Percentiles rank a stretch among this genome's conserved stretches.
These are phyloP conservation scores for Akebia trifoliata DNA, from an alignment of 164 flowering plant genomes.

Conservation along the genomic window DNA sequence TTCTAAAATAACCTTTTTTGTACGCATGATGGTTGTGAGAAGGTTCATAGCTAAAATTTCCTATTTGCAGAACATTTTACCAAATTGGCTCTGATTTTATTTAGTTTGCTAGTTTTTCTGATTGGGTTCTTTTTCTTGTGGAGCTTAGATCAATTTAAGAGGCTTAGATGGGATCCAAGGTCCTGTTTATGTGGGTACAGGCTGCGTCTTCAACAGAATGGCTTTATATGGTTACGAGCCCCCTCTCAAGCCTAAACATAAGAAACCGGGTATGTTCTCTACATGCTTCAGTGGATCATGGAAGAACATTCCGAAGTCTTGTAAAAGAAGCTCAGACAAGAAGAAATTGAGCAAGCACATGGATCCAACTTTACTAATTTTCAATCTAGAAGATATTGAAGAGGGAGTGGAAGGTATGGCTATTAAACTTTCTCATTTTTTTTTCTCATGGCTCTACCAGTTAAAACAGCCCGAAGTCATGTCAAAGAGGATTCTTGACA, in stretches of 20 bases:
- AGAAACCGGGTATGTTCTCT: constrained; percentile 23
- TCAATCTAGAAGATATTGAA: constrained; percentile 80
- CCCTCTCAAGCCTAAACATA: constrained; percentile 47
- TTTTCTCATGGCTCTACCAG: no score
- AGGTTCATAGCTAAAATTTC: neutral
- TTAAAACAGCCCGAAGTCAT: no score
- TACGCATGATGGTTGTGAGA: neutral
- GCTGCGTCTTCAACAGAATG: constrained; percentile 90
- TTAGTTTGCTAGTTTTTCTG: neutral
- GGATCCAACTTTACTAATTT: constrained; percentile 45
- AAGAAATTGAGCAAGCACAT: constrained; percentile 39
- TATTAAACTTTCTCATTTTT: no score
- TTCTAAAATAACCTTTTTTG: neutral
- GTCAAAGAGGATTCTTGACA: no score
- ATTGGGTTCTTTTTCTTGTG: constrained; percentile 5
- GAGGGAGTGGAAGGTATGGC: constrained; percentile 85
- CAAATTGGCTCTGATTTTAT: neutral
- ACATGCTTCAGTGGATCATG: constrained; percentile 39
- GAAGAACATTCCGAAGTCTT: constrained; percentile 31
- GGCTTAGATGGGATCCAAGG: constrained; percentile 97
- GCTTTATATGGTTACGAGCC: constrained; percentile 95
- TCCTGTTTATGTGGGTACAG: constrained; percentile 98
- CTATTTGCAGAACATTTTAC: neutral
- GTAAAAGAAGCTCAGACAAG: constrained; percentile 29
- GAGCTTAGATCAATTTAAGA: constrained; percentile 75